Evolutionary conservation across 2,329 filamentous ascomycete genomes (phyloP).

Genomic region (Aspergillus ustus): DNA sequence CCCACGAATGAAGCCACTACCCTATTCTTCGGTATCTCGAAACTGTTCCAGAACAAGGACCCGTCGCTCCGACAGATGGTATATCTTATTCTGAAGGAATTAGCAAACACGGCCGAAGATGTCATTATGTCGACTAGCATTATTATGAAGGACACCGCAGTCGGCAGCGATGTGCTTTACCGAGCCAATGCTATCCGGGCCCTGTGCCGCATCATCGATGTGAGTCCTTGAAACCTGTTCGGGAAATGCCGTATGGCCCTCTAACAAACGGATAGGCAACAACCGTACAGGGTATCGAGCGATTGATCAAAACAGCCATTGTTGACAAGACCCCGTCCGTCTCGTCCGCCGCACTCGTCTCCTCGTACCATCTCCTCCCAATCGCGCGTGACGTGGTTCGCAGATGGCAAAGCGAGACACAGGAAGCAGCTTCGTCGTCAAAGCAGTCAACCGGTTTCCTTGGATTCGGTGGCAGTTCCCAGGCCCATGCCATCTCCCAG

Average conservation of each 20-base stretch:
- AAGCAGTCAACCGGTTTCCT: conserved; percentile 92
- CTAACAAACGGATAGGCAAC: conserved; percentile 65
- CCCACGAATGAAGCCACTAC: conserved; percentile 96
- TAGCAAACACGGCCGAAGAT: conserved; percentile 93
- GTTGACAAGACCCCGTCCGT: conserved; percentile 99
- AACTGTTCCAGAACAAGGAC: conserved; percentile 99
- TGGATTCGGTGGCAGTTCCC: conserved; percentile 80
- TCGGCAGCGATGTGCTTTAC: conserved; percentile 91
- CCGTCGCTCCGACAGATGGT: conserved; percentile 98
- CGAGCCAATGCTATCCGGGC: conserved; percentile 95
- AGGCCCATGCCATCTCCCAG: conserved; percentile 72
- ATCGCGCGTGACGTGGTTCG: conserved; percentile 94
- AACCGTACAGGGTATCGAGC: conserved; percentile 96
- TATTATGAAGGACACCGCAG: conserved; percentile 99
- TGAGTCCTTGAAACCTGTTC: conserved; percentile 49
- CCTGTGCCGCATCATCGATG: conserved; percentile 94
- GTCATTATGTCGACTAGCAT: conserved; percentile 99
- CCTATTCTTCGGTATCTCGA: conserved; percentile 98
- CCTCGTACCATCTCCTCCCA: conserved; percentile 95
- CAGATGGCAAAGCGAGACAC: conserved; percentile 98
- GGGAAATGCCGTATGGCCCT: not conserved
- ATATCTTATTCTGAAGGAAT: conserved; percentile 96
- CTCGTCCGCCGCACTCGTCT: conserved; percentile 92
- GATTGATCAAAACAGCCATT: conserved; percentile 98
- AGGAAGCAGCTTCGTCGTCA: conserved; percentile 87